Evolutionary conservation across 2,329 filamentous ascomycete genomes (phyloP).

Genomic region (Paramyrothecium sp.): DNA sequence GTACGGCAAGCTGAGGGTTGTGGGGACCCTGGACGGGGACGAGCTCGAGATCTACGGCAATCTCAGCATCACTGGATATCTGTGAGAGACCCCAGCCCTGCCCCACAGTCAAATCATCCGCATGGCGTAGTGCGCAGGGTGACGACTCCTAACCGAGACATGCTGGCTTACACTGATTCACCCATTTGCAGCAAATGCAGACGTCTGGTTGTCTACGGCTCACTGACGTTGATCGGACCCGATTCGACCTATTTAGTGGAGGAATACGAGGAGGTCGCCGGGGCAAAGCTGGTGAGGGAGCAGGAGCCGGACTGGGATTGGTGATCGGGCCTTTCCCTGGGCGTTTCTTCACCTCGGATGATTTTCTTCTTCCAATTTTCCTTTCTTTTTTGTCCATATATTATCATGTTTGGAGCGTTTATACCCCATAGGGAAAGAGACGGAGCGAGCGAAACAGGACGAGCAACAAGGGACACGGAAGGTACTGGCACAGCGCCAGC

Average conservation of each 20-base stretch:
- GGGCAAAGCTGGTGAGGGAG: constrained; percentile 39
- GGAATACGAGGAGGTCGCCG: constrained; percentile 40
- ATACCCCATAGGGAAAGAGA: neutral
- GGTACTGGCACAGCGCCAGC: too few relatives aligned
- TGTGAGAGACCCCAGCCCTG: constrained; percentile 27
- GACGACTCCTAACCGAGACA: too few relatives aligned
- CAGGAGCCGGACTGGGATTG: constrained; percentile 40
- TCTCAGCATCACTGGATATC: constrained; percentile 40
- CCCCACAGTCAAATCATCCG: constrained; percentile 4
- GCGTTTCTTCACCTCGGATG: neutral
- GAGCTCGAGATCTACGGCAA: constrained; percentile 48
- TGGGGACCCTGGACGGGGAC: constrained; percentile 38
- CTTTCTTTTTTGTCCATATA: neutral
- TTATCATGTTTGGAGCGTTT: neutral
- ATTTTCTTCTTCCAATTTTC: neutral
- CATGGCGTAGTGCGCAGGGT: neutral
- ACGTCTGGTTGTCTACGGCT: constrained; percentile 42
- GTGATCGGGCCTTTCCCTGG: constrained; percentile 9
- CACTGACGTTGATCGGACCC: constrained; percentile 43
- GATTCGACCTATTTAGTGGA: constrained; percentile 41
- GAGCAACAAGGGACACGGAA: neutral
- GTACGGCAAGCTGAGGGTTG: constrained; percentile 43
- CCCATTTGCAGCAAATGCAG: constrained; percentile 33
- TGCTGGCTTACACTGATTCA: too few relatives aligned
- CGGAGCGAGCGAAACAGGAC: neutral